Base-by-base conservation (phyloP, 257 asterid genomes). In the Solanum appendiculatum region DNA sequence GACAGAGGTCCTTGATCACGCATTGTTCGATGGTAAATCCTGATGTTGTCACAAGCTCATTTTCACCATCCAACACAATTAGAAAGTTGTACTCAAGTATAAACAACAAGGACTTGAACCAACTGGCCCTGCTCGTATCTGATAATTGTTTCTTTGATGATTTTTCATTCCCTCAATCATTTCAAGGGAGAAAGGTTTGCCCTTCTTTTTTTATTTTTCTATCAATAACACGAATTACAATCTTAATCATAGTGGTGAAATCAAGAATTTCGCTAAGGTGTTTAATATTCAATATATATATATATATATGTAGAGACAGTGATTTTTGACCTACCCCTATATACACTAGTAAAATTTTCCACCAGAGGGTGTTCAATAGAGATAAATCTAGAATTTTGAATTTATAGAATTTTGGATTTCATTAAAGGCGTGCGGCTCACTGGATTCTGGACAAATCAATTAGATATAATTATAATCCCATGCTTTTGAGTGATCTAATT, bases 171-270 rank as follows among this genome's bases (percentile, higher is more conserved):
- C 91, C 92, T 83, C 88, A 78, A 81, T 96, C 95, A 34, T 94
- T 94, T 87, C 90, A 86, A 82, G 96, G 97, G 60, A 94, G 92
- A 91, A 90, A 92, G 96, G 98, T 95, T 23, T 12, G 48, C n/a
- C 23, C 11, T 33, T 46, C n/a, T n/a, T 31, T n/a, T 2, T 6
- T 63, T n/a, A n/a, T 58, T 16, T 40, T 18, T 2, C 31, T 13
- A 68, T 56, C 12, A 8, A 27, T 3, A 27, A 8, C 4, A 15
- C 15, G 27, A 46, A 63, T 18, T 63, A 12, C 16, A 9, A 14
- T 83, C 18, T 4, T 33, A 31, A 69, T 69, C 11, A 5, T 1
- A 10, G 12, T 68, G n/a, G 10, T 0, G 1, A 68, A 68, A 21
- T 68, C 3, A 68, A 0, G 12, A 64, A 5, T 64, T 64, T 7